These are phyloP conservation scores for Xerocomellus chrysenteron DNA, from an alignment of 768 basidiomycete species.

Conservation along the genomic window DNA sequence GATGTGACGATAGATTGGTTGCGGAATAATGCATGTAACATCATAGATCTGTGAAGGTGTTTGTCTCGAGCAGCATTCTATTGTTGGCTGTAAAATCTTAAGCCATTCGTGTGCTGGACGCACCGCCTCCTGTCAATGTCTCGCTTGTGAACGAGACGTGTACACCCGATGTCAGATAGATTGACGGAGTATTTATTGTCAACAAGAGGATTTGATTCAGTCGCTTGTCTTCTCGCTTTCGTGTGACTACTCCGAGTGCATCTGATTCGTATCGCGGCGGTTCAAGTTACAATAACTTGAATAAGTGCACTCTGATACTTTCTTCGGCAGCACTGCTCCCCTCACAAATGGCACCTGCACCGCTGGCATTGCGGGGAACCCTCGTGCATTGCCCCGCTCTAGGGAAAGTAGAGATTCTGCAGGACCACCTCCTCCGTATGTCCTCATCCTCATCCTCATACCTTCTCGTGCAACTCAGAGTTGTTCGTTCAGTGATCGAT, in stretches of 20 bases:
- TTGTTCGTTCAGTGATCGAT: conserved; percentile 29
- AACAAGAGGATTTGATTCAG: too few species aligned
- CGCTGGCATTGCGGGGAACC: conserved; percentile 43
- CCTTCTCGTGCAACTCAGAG: conserved; percentile 1
- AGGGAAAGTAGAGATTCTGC: conserved; percentile 52
- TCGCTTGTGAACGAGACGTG: too few species aligned
- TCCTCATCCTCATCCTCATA: neutral
- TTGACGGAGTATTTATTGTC: too few species aligned
- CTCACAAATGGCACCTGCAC: conserved; percentile 6
- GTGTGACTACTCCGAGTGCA: too few species aligned
- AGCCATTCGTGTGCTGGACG: too few species aligned
- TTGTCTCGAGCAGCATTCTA: neutral
- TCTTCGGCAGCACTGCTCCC: too few species aligned
- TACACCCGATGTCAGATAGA: too few species aligned
- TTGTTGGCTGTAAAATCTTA: neutral
- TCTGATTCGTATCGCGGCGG: too few species aligned
- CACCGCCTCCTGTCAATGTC: too few species aligned
- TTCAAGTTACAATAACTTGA: too few species aligned
- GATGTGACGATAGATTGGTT: conserved; percentile 59
- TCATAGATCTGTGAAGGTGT: conserved; percentile 17
- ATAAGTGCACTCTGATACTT: too few species aligned
- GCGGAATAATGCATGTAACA: conserved; percentile 37
- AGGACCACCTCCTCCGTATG: conserved; percentile 55
- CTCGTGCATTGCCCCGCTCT: conserved; percentile 57
- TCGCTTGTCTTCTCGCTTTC: too few species aligned